Evolutionary conservation across 495 filamentous ascomycete species (phyloP), one percentile per base, ranked within the genome.

Genomic region (Elasticomyces elasticus): DNA sequence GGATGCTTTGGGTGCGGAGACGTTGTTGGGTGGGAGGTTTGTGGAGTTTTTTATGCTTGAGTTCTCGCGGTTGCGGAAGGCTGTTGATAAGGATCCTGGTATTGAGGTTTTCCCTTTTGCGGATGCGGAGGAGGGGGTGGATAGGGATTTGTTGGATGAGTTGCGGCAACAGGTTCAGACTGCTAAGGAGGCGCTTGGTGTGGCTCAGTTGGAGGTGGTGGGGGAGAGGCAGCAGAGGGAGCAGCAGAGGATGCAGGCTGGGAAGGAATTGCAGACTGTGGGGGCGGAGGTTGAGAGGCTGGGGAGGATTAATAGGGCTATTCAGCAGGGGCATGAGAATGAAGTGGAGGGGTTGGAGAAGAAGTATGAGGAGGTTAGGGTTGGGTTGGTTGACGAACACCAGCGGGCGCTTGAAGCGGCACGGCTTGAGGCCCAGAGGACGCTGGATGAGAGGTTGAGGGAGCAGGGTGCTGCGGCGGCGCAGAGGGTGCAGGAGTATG

Each of bases 31-130:
- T 61, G 76, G 78, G 38, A 78, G 81, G 0, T 97, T 97, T 66
- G 80, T 97, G 35, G 89, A 95, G 55, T 95, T 97, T 64, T 76
- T 96, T 56, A 95, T 95, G 64, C 89, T 96, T 61, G 92, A 95
- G 64, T 98, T 90, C 65, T 89, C 84, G 56, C 86, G 89, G 27
- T 71, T 96, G 49, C 72, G 84, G 19, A 79, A 89, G 50, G 86
- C 91, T 19, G 87, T 98, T 62, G 92, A 98, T 66, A 84, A 89
- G 46, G 89, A 95, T 55, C 92, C 92, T 5, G 87, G 81, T 9
- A 71, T 90, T 35, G 92, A 98, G 64, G 80, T 91, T 22, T 82
- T 84, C 0, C 66, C 74, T 31, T 74, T 74, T 45, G 76, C 50
- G 58, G 71, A 59, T 11, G 61, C 61, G 1, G 71, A 63, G 24